A percentile compares a stretch with the other conserved stretches of the same genome.
Conservation (phyloP, 2,329 filamentous ascomycete genomes). For the Clonostachys rosea region DNA sequence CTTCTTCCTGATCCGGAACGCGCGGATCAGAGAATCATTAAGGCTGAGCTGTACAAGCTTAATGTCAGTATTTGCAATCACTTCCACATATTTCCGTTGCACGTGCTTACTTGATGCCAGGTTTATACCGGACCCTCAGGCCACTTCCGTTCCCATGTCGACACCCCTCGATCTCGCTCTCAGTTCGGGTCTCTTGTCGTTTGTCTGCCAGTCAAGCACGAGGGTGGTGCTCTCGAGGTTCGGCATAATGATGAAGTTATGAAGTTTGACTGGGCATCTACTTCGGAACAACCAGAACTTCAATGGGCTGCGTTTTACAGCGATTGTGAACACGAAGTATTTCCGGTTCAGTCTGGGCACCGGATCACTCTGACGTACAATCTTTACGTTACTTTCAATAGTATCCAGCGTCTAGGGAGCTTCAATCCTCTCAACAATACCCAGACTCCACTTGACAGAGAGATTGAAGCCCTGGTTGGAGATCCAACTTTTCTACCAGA, state of each 20-base stretch:
- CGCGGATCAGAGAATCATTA: background rate
- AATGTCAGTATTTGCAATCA: background rate
- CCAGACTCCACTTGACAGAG: no score
- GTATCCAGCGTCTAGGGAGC: no score
- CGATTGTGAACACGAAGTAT: conserved; percentile 48
- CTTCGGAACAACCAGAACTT: conserved; percentile 7
- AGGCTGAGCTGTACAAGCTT: background rate
- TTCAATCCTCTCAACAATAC: no score
- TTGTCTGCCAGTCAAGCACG: conserved; percentile 31
- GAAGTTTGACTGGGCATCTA: conserved; percentile 32
- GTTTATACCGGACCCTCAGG: conserved; percentile 46
- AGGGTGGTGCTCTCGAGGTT: conserved; percentile 36
- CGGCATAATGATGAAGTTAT: conserved; percentile 27
- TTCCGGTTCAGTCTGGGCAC: conserved; percentile 42
- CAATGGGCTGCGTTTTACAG: conserved; percentile 48
- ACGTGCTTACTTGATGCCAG: conserved; percentile 15
- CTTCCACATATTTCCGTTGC: no score
- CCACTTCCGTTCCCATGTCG: conserved; percentile 44
- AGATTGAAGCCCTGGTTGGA: no score
- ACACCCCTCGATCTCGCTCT: conserved; percentile 40
- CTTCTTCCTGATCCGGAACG: background rate
- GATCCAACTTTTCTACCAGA: no score
- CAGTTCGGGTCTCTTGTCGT: conserved; percentile 52
- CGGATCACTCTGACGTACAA: conserved; percentile 58
- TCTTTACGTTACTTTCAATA: conserved; percentile 22